Evolutionary conservation across 805 yeast species (phyloP), one percentile per base, ranked within the genome.

Genomic region (Ogataea polymorpha): DNA sequence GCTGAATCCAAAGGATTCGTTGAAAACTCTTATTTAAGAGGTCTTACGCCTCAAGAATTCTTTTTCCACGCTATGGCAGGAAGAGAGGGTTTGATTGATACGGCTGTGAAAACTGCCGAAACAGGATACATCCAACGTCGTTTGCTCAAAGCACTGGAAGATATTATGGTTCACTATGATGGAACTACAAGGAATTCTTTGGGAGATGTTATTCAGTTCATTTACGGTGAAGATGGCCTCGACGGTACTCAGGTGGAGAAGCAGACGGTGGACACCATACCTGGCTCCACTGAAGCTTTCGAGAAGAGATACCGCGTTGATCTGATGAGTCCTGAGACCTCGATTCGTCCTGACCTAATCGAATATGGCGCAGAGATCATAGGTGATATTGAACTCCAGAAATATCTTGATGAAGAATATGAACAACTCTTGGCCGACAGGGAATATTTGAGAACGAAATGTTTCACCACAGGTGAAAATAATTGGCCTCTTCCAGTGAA

Each of bases 11-110:
- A 89, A 63, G 99, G 99, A 54, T 93, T 93, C 58, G 96, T 93
- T 46, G 96, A 95, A 66, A 93, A 93, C 63, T 93, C 99, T 11
- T 93, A 93, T 61, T 74, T 91, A 61, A 82, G 98, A 72, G 99
- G 99, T 27, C 75, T 93, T 58, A 90, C 99, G 5, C 99, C 99
- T 24, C 98, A 93, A 66, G 99, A 93, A 66, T 93, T 93, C 66
- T 90, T 93, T 65, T 93, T 93, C 83, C 99, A 93, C 65, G 97
- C 98, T 39, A 93, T 93, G 96, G 98, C 99, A 61, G 99, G 99
- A 73, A 88, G 99, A 77, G 99, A 93, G 72, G 99, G 99, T 75
- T 75, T 93, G 62, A 95, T 93, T 63, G 99, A 93, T 76, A 93
- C 99, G 41, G 99, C 99, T 12, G 99, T 93, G 35, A 93, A 93